Evolutionary conservation across 768 basidiomycete genomes (phyloP), one percentile per base, ranked within the genome.

Genomic region (Amanita pseudoporphyria): DNA sequence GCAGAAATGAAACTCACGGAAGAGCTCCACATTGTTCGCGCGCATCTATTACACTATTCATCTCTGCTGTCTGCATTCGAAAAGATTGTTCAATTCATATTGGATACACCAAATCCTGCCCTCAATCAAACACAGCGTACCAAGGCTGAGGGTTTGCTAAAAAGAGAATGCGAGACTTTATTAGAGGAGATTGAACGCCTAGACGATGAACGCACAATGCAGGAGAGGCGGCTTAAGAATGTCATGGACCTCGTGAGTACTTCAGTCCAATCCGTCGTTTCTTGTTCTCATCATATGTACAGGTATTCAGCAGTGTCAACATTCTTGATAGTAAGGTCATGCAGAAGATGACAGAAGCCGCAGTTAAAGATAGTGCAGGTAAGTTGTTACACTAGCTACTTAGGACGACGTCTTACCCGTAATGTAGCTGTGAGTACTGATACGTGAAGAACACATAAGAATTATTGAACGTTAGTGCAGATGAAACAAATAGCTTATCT

Each of bases 401-500:
- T 3, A 16, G 13, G 12, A 9, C 19, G 16, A 21, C 30, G 35
- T 26, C 21, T 14, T n/a, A n/a, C n/a, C n/a, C 37, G 3, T 42
- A n/a, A 33, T 37, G 7, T 49, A 60, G 61, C 49, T 49, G 53
- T 47, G 54, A 57, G 51, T 46, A 31, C 14, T 7, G 12, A 7
- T 7, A 26, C 19, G 2, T 21, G 3, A 10, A 21, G 4, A 16
- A 18, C 22, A 18, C 22, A 18, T 14, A 42, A 10, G 6, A 14
- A 16, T 14, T 5, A 6, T 24, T 35, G n/a, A 37, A 10, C 45
- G 9, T 37, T 13, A 37, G 10, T 18, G 48, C 32, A 71, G 69
- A 77, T 75, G 74, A 76, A 72, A 52, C 74, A 81, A 61, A 73
- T 82, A 38, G 75, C 79, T 0, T 82, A 81, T 55, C 64, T 82